Percentiles rank a stretch among this genome's conserved stretches.
Evolutionary conservation across 1,284 basidiomycete species (phyloP).

Genomic region (Ustilago bromivora): DNA sequence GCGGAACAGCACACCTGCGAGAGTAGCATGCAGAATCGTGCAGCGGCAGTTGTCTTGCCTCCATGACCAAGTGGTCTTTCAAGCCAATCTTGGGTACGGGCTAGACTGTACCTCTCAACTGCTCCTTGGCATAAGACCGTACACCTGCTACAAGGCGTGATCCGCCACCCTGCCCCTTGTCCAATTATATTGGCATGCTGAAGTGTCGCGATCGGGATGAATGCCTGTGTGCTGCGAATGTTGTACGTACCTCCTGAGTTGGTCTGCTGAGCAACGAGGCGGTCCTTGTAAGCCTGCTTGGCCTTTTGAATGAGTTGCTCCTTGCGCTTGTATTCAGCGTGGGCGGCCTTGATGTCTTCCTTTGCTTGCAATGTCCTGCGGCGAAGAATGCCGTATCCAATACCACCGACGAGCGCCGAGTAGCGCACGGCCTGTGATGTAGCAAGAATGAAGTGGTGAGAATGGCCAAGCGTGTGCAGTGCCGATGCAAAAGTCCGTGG

Average conservation of each 20-base stretch:
- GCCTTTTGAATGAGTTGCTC: constrained; percentile 81
- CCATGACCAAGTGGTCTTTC: too few relatives aligned
- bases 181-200: neutral
- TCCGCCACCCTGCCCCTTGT: neutral
- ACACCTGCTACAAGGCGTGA: neutral
- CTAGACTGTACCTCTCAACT: neutral
- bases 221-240: neutral
- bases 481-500: neutral
- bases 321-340: constrained; percentile 69
- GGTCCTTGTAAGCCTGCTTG: constrained; percentile 85
- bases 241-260: constrained; percentile 36
- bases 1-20: too few relatives aligned
- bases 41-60: too few relatives aligned
- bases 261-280: constrained; percentile 56
- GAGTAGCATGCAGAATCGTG: too few relatives aligned
- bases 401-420: constrained; percentile 87
- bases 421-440: constrained; percentile 87
- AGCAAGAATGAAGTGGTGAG: neutral
- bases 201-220: neutral
- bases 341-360: constrained; percentile 82
- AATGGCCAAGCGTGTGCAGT: neutral
- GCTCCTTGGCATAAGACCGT: neutral
- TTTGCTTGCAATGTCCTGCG: constrained; percentile 87
- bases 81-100: neutral
- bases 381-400: constrained; percentile 93